A percentile compares a stretch with the other conserved stretches of the same genome.
Conservation (phyloP, 164 flowering plant species). For the Litsea cubeba region DNA sequence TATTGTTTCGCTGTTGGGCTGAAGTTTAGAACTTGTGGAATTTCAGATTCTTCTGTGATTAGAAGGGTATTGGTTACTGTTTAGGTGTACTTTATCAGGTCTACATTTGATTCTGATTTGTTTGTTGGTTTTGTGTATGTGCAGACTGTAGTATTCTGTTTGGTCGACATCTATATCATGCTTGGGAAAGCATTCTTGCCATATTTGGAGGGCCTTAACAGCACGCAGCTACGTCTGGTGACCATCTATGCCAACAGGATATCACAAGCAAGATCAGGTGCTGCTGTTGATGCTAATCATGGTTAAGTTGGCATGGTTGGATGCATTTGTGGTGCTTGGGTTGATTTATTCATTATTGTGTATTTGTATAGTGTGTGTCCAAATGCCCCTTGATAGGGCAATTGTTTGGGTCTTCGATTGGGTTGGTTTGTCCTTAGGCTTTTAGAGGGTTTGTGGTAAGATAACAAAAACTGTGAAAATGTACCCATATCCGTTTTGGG, state of each 20-base stretch:
- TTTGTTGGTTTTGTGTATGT: not conserved
- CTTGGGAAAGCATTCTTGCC: constrained; percentile 92
- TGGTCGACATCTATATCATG: constrained; percentile 96
- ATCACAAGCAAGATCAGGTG: constrained; percentile 88
- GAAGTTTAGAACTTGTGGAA: too few species aligned
- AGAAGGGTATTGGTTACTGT: too few species aligned
- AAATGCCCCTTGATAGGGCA: not conserved
- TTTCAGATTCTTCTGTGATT: too few species aligned
- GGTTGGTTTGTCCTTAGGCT: constrained; percentile 1
- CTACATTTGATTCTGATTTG: not conserved
- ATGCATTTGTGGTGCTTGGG: not conserved
- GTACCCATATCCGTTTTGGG: constrained; percentile 2
- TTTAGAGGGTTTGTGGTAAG: constrained; percentile 1
- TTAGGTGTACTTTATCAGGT: not conserved
- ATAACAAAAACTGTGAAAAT: not conserved
- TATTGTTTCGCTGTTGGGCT: not conserved
- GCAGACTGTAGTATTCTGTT: constrained; percentile 98
- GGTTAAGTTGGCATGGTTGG: constrained; percentile 16
- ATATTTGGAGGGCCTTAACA: constrained; percentile 83
- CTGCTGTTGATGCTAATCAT: constrained; percentile 50
- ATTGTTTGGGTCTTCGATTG: not conserved
- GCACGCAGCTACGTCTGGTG: constrained; percentile 87
- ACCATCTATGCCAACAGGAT: constrained; percentile 95
- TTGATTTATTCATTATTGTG: constrained; percentile 5
- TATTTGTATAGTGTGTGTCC: constrained; percentile 2